Conservation (phyloP, 768 basidiomycete genomes). For the Leccinum broughii region DNA sequence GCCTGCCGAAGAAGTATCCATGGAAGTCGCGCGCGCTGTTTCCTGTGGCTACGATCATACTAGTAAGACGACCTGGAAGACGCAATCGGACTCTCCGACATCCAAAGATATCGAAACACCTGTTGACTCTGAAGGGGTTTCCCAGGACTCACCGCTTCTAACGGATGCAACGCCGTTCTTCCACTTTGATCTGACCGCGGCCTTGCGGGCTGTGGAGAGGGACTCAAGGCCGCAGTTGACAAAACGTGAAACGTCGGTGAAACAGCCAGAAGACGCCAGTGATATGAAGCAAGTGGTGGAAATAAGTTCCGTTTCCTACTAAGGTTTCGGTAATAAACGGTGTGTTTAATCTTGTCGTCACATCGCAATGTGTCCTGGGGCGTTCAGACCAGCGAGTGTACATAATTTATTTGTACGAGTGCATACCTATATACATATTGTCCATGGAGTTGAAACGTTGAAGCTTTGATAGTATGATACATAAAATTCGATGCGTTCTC, state of each 20-base stretch:
- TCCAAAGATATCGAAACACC: background rate
- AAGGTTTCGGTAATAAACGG: background rate
- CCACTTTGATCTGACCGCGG: background rate
- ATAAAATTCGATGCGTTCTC: background rate
- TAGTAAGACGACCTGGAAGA: background rate
- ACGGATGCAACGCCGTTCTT: background rate
- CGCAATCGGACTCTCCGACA: background rate
- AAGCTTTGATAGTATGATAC: background rate
- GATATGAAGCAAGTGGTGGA: background rate
- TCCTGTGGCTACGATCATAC: background rate
- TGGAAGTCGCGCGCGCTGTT: background rate
- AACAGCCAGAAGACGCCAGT: background rate
- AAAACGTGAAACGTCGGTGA: background rate
- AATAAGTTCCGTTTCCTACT: background rate
- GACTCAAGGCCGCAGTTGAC: background rate
- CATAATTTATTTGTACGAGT: background rate
- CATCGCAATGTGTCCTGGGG: background rate
- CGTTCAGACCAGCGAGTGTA: background rate
- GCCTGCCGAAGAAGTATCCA: background rate
- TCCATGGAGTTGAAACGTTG: background rate
- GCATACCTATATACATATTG: background rate
- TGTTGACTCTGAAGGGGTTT: background rate
- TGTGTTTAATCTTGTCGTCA: background rate
- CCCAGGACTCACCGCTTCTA: background rate
- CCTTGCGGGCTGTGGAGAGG: background rate